These are phyloP conservation scores for Globisporangium polare DNA, from an alignment of 352 stramenopile genomes.

Conservation along the genomic window DNA sequence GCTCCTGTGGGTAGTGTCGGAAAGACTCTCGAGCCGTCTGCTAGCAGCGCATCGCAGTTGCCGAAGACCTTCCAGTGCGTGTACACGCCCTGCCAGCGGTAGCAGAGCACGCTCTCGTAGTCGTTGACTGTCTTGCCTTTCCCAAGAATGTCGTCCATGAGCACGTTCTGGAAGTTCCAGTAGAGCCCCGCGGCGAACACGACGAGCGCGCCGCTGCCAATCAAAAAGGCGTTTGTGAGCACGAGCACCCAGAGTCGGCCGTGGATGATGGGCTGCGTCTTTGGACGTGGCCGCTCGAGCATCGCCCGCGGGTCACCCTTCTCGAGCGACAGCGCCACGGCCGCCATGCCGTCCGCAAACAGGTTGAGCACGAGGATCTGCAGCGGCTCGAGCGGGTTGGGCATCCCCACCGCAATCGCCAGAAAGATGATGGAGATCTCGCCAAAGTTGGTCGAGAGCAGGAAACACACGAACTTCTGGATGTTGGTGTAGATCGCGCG, in stretches of 20 bases:
- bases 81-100: conserved; percentile 45
- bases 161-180: conserved; percentile 60
- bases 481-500: conserved; percentile 98
- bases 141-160: conserved; percentile 52
- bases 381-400: conserved; percentile 91
- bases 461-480: conserved; percentile 97
- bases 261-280: conserved; percentile 51
- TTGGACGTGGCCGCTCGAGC: conserved; percentile 55
- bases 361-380: conserved; percentile 99
- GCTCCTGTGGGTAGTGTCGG: conserved; percentile 26
- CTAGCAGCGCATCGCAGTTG: conserved; percentile 42
- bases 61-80: conserved; percentile 50
- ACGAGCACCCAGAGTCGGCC: conserved; percentile 68
- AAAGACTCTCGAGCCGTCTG: conserved; percentile 53
- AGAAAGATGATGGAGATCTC: conserved; percentile 89
- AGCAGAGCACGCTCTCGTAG: conserved; percentile 53
- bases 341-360: conserved; percentile 93
- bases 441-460: conserved; percentile 97
- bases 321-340: conserved; percentile 64
- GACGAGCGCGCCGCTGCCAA: conserved; percentile 36
- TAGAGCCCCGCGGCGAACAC: conserved; percentile 62
- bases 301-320: conserved; percentile 65
- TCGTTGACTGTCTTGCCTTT: conserved; percentile 36
- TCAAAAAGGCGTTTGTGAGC: conserved; percentile 54
- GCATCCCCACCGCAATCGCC: conserved; percentile 56